Evolutionary conservation across 495 filamentous ascomycete genomes (phyloP), one percentile per base, ranked within the genome.

Genomic region (Pyrenula massariospora): DNA sequence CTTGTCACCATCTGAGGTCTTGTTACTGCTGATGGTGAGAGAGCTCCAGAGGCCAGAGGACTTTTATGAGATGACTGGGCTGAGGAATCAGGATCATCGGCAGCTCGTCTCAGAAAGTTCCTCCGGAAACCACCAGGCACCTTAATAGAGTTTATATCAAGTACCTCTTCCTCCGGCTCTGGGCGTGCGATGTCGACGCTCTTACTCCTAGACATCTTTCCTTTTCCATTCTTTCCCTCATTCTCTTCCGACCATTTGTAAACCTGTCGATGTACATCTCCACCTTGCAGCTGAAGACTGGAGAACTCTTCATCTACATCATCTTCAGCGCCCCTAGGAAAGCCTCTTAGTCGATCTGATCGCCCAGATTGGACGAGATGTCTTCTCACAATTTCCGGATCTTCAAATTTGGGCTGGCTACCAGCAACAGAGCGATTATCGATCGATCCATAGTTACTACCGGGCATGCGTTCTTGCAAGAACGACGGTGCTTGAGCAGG

Each of bases 191-290:
- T 68, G 64, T 88, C 85, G 69, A 96, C 93, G 66, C 91, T 96
- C 66, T 87, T 82, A 71, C 89, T 91, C 60, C 89, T 84, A 10
- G 64, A 59, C 52, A 65, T 70, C 24, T 65, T 67, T 22, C 80
- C 78, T 59, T 79, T 77, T 51, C 81, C 76, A 25, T 66, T 66
- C 23, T 73, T 69, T 19, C 77, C 71, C 60, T 85, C 77, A 19
- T 85, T 86, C 63, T 94, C 87, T 65, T 96, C 89, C 1, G 89
- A 88, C 85, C 92, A 96, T 49, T 86, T 84, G 67, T 98, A 98
- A 54, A 98, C 91, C 53, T 93, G 86, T 54, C 93, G 76, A 23
- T 91, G 96, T 47, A 96, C 85, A 66, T 98, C 93, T 36, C 93
- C 93, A 25, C 93, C 93, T 63, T 96, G 94, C 49, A 97, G 71